A percentile compares a stretch with the other conserved stretches of the same genome.
phyloP scores from a whole-genome alignment of 83 land plant species.

The Isoetes engelmannii region DNA sequence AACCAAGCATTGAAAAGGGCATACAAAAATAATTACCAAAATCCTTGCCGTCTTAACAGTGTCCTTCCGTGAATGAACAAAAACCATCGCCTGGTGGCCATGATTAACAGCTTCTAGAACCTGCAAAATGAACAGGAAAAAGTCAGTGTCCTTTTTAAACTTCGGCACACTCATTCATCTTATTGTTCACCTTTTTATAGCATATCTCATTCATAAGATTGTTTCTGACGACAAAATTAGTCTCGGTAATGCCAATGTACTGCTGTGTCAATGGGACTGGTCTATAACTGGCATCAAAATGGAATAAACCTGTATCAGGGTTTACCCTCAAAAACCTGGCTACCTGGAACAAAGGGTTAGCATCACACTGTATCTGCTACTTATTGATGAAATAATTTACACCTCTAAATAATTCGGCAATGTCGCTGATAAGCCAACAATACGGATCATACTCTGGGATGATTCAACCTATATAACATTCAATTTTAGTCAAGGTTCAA shows the following conservation, averaged over 20 bases:
- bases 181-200: constrained; percentile 62
- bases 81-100: constrained; percentile 96
- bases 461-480: constrained; percentile 71
- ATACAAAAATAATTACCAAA: constrained; percentile 39
- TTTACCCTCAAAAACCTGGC: constrained; percentile 91
- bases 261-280: constrained; percentile 98
- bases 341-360: constrained; percentile 42
- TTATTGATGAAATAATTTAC: background rate
- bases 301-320: constrained; percentile 76
- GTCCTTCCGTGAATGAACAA: constrained; percentile 96
- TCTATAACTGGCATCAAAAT: constrained; percentile 92
- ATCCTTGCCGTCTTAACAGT: constrained; percentile 88
- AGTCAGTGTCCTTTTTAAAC: background rate
- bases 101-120: constrained; percentile 77
- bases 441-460: constrained; percentile 89
- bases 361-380: background rate
- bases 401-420: constrained; percentile 94
- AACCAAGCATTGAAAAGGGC: background rate
- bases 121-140: constrained; percentile 26
- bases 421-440: constrained; percentile 96
- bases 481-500: background rate
- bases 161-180: too few relatives aligned
- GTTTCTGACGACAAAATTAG: constrained; percentile 59
- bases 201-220: constrained; percentile 79
- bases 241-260: constrained; percentile 90